Evolutionary conservation across 495 filamentous ascomycete species (phyloP), one percentile per base, ranked within the genome.

Genomic region (Neurospora sp.): DNA sequence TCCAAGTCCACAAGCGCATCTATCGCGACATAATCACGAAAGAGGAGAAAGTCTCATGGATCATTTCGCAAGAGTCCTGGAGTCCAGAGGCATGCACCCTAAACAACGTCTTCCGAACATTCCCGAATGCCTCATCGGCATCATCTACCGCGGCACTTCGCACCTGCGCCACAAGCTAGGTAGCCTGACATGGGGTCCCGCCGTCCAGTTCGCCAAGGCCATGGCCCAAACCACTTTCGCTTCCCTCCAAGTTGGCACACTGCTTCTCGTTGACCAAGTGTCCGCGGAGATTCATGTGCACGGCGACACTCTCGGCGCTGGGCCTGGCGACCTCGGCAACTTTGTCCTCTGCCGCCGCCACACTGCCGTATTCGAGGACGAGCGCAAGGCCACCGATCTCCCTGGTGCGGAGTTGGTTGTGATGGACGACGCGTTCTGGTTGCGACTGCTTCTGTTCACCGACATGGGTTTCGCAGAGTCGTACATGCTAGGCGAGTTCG

Each of bases 381-480:
- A 73, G 31, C 80, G 79, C 37, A 71, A 69, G 40, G 77, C 74
- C 31, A 71, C 77, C 22, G 68, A 68, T 5, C 69, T 78, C 0
- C 82, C 82, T 7, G 74, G 73, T 2, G 84, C 81, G 35, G 78
- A 88, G 72, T 78, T 92, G 39, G 80, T 81, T 20, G 84, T 92
- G 18, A 85, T 86, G 75, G 86, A 85, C 69, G 88, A 90, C 70
- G 78, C 85, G 20, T 91, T 92, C 78, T 92, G 89, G 89, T 83
- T 90, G 73, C 86, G 90, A 53, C 77, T 91, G 70, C 79, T 89
- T 69, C 78, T 92, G 38, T 90, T 90, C 75, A 88, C 87, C 35
- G 90, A 92, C 81, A 91, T 92, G 89, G 91, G 91, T 3, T 92
- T 93, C 78, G 87, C 90, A 18, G 89, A 92, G 81, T 85, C 89